A percentile compares a stretch with the other conserved stretches of the same genome.
These are phyloP conservation scores for Tubosaeta brunneosetosa DNA, from an alignment of 768 basidiomycete species.

Conservation along the genomic window DNA sequence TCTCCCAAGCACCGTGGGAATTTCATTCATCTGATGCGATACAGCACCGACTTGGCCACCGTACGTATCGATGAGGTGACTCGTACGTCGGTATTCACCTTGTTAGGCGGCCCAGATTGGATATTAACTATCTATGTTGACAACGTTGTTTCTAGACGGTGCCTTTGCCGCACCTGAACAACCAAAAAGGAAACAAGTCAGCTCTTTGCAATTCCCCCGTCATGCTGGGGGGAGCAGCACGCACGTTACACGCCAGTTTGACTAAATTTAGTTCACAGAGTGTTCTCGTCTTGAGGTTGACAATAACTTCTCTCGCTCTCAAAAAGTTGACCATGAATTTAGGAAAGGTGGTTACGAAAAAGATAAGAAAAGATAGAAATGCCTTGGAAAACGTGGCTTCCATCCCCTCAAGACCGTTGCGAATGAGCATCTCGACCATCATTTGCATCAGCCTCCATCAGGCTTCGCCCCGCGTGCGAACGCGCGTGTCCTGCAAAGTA, in stretches of 20 bases:
- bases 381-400: neutral
- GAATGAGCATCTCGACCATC: neutral
- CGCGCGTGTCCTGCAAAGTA: neutral
- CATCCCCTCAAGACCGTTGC: neutral
- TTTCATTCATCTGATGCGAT: neutral
- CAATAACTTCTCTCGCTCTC: neutral
- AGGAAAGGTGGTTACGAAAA: neutral
- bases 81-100: neutral
- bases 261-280: neutral
- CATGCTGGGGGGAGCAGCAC: neutral
- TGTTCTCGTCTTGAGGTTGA: neutral
- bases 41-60: neutral
- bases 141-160: neutral
- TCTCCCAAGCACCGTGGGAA: neutral
- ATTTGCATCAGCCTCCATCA: neutral
- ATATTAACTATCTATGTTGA: neutral
- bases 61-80: neutral
- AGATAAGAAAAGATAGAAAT: neutral
- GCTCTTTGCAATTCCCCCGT: neutral
- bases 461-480: neutral
- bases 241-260: no score
- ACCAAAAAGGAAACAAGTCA: neutral
- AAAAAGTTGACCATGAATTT: neutral
- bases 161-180: neutral
- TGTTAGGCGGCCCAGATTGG: neutral